Base-by-base conservation (phyloP, 768 basidiomycete species). In the Serendipita vermifera region DNA sequence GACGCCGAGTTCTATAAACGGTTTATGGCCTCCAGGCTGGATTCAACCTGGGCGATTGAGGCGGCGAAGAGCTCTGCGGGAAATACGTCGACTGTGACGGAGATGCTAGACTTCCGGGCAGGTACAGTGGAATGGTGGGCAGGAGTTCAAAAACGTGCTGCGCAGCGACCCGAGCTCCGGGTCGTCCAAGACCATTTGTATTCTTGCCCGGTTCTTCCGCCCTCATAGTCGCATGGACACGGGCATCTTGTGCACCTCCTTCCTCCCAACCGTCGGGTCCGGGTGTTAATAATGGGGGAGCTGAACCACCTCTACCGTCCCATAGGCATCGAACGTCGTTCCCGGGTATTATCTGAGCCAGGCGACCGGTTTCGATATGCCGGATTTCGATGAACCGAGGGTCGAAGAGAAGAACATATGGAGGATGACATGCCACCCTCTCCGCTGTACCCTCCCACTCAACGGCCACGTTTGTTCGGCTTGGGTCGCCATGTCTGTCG, bases 401-500 rank as follows among this genome's bases (percentile, higher is more conserved):
- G 65, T 93, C 89, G 66, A 94, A 89, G 43, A 92, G 78, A 38
- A 93, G 74, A 43, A 97, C 73, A 64, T 91, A 91, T 1, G 91
- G 92, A 40, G 83, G 79, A 65, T 93, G 91, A 71, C 88, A 82
- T 1, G 90, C 89, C 22, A 88, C 88, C 31, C 81, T 82, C 61
- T 92, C 88, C 0, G 88, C 89, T 0, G 79, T 84, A 15, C 91
- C 89, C 67, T 98, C 93, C 90, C 91, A 98, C 67, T 98, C 93
- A 56, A 96, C 85, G 3, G 82, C 81, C 17, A 79, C 77, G 15
- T 77, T 71, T 4, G 70, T 62, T 29, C 88, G 80, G 62, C 81
- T 86, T 1, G 88, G 87, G 56, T 85, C 81, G n/a, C 93, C 93
- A 58, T 91, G 87, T 33, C 87, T 82, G 68, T 93, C 82, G 27